A percentile compares a stretch with the other conserved stretches of the same genome.
phyloP scores from a whole-genome alignment of 2,329 filamentous ascomycete genomes.

The Teratosphaeriaceae sp. region DNA sequence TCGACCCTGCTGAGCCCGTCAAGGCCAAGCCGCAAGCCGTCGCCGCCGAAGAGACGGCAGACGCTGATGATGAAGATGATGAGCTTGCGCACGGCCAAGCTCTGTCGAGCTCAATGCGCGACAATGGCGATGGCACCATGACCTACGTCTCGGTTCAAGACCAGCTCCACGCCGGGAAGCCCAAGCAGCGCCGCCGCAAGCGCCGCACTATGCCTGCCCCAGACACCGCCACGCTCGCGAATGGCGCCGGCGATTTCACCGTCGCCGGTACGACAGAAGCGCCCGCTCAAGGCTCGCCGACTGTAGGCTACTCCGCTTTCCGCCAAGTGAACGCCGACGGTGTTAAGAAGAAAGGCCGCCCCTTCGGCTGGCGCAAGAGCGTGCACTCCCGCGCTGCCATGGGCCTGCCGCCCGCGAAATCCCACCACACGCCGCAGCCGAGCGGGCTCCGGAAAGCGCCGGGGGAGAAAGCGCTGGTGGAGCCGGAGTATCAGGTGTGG shows the following conservation, averaged over 20 bases:
- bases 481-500: slow-evolving; percentile 41
- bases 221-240: background rate
- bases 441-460: too few relatives aligned
- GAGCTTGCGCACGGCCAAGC: background rate
- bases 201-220: background rate
- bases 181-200: slow-evolving; percentile 23
- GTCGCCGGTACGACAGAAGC: background rate
- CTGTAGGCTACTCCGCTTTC: slow-evolving; percentile 39
- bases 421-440: too few relatives aligned
- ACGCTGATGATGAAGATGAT: slow-evolving; percentile 11
- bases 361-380: slow-evolving; percentile 44
- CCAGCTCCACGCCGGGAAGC: slow-evolving; percentile 15
- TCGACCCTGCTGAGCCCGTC: slow-evolving; percentile 49
- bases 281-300: slow-evolving; percentile 1
- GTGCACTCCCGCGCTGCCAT: slow-evolving; percentile 35
- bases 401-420: slow-evolving; percentile 20
- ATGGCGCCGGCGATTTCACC: background rate
- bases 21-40: slow-evolving; percentile 9
- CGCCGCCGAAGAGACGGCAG: background rate
- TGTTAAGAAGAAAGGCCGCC: slow-evolving; percentile 40
- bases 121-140: slow-evolving; percentile 12
- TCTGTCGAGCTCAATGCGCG: background rate
- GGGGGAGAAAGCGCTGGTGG: slow-evolving; percentile 6
- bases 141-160: slow-evolving; percentile 1
- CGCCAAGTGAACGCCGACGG: slow-evolving; percentile 27